Evolutionary conservation across 1,284 basidiomycete genomes (phyloP), one percentile per base, ranked within the genome.

Genomic region (Boletus calvinii): DNA sequence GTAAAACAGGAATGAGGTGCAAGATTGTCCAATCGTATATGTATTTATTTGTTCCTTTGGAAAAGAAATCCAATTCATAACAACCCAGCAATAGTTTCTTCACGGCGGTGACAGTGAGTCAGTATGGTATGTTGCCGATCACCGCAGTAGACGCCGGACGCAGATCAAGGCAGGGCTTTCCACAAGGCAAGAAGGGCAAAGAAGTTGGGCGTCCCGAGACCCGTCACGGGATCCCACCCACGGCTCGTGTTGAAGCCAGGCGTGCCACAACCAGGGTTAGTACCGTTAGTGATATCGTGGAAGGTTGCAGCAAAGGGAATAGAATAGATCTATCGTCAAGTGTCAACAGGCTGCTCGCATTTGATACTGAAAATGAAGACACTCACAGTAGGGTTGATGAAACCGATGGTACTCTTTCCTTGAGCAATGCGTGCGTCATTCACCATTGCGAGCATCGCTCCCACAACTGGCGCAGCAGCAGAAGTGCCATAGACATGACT

Each of bases 271-370:
- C 74, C 74, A 0, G 73, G 69, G 56, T 76, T 77, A 24, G 64
- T 68, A 4, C 79, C 79, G 24, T 62, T 66, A 0, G 71, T 75
- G 52, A 80, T 76, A 53, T 81, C 79, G 40, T 74, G 70, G 61
- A 80, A 68, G 1, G 24, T 52, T 3, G 29, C 52, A 17, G 53
- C 18, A 44, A 70, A 71, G 12, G 30, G 5, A n/a, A 56, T 3
- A 8, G 52, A 24, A 45, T 68, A 71, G 29, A 68, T 69, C 66
- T 70, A 37, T 31, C 12, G 29, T 15, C 35, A 6, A 29, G 6
- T 7, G 32, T 57, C 44, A 54, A 31, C 20, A 5, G 10, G 4
- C 20, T 15, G 6, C 11, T 37, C 11, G 11, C 13, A 0, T 4
- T 24, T 6, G 2, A n/a, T 8, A 3, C 7, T 6, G 4, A 22